Evolutionary conservation across 495 filamentous ascomycete species (phyloP).

Genomic region (Platismatia glauca): DNA sequence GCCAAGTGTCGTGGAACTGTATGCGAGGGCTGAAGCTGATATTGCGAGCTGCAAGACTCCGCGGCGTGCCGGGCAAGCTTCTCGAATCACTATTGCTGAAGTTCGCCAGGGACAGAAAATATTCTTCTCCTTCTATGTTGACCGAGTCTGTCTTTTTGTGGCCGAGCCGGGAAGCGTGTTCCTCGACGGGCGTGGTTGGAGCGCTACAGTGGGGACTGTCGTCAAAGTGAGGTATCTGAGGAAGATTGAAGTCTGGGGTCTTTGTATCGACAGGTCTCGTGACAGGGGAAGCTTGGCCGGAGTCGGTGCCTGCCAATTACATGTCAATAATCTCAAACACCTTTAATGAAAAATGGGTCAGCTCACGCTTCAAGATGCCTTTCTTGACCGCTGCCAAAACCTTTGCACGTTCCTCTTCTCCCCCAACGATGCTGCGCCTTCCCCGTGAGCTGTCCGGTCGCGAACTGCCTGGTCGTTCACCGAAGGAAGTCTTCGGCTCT

Average conservation of each 20-base stretch:
- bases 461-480: conserved; percentile 36
- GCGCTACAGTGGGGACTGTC: conserved; percentile 76
- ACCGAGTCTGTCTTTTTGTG: conserved; percentile 57
- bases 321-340: conserved; percentile 16
- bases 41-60: conserved; percentile 52
- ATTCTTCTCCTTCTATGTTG: conserved; percentile 73
- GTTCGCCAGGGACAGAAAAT: conserved; percentile 69
- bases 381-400: conserved; percentile 83
- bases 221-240: conserved; percentile 48
- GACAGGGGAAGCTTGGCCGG: conserved; percentile 59
- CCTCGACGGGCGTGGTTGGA: conserved; percentile 73
- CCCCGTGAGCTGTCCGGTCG: conserved; percentile 35
- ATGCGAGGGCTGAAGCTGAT: conserved; percentile 91
- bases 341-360: not conserved
- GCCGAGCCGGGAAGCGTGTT: conserved; percentile 43
- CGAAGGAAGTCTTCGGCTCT: conserved; percentile 35
- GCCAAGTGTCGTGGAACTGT: conserved; percentile 93
- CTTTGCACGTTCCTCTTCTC: conserved; percentile 83
- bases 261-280: conserved; percentile 45
- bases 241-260: conserved; percentile 41
- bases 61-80: conserved; percentile 71
- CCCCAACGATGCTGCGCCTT: conserved; percentile 82
- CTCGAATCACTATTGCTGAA: conserved; percentile 54
- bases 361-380: conserved; percentile 89
- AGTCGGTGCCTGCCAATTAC: conserved; percentile 48